Conservation (phyloP, 2,329 filamentous ascomycete species). For the Aspergillus fijiensis region DNA sequence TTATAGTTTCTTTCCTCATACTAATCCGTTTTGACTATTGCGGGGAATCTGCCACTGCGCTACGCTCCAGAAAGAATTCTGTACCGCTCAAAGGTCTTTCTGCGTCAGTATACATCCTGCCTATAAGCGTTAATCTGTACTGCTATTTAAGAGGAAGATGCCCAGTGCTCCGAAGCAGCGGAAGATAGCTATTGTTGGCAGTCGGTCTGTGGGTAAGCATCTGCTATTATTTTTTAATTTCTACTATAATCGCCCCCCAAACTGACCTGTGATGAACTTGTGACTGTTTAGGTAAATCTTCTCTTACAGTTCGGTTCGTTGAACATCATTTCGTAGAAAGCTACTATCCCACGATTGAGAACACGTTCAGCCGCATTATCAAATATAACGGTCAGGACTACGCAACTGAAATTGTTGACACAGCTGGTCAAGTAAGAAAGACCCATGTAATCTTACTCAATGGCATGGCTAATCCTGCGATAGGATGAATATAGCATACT, state of each 20-base stretch:
- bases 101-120: neutral
- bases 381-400: slow-evolving; percentile 90
- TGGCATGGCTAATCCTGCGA: slow-evolving; percentile 17
- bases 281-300: slow-evolving; percentile 76
- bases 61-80: neutral
- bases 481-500: slow-evolving; percentile 98
- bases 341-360: slow-evolving; percentile 99
- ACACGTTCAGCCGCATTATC: slow-evolving; percentile 96
- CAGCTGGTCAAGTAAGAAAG: slow-evolving; percentile 76
- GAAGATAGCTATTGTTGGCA: slow-evolving; percentile 94
- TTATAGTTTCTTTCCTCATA: neutral
- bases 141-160: slow-evolving; percentile 48
- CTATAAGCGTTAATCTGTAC: neutral
- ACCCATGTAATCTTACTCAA: neutral
- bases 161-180: slow-evolving; percentile 76
- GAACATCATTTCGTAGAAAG: slow-evolving; percentile 98
- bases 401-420: slow-evolving; percentile 96
- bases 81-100: neutral
- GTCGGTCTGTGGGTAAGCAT: slow-evolving; percentile 77
- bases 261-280: slow-evolving; percentile 14
- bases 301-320: slow-evolving; percentile 93
- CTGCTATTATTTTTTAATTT: neutral
- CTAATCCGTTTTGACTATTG: neutral
- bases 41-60: neutral
- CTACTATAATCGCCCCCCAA: neutral